Conservation (phyloP, 768 basidiomycete genomes). For the Guyanaporus albipodus region DNA sequence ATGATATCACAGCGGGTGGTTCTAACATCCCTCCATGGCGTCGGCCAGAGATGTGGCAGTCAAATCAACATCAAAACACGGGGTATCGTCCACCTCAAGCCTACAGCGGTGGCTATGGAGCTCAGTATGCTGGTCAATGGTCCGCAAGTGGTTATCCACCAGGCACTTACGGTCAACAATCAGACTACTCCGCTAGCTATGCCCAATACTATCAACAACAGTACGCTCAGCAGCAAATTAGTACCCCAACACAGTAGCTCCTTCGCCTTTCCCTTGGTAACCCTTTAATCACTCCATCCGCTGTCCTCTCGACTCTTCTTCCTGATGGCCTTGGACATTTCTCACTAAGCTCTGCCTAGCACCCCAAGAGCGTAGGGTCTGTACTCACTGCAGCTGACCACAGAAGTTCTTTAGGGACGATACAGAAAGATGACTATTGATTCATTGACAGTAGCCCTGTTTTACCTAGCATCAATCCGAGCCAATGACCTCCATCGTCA, state of each 20-base stretch:
- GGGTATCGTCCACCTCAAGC: constrained; percentile 69
- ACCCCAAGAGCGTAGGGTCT: constrained; percentile 25
- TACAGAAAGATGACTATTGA: constrained; percentile 26
- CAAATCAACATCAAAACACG: constrained; percentile 48
- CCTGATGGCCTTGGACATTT: constrained; percentile 12
- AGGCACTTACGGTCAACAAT: constrained; percentile 38
- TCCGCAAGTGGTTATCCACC: constrained; percentile 32
- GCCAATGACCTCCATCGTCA: constrained; percentile 6
- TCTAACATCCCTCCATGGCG: constrained; percentile 89
- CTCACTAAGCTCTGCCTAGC: constrained; percentile 21
- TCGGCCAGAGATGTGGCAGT: constrained; percentile 83
- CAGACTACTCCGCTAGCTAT: constrained; percentile 74
- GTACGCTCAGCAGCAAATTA: constrained; percentile 73
- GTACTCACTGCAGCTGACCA: constrained; percentile 36
- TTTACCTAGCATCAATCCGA: constrained; percentile 22
- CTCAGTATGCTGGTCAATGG: constrained; percentile 42
- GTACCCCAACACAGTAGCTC: constrained; percentile 35
- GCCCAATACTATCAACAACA: constrained; percentile 87
- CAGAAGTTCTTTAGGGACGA: constrained; percentile 30
- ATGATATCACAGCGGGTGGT: constrained; percentile 55
- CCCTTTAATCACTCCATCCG: constrained; percentile 19
- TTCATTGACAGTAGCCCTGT: constrained; percentile 26
- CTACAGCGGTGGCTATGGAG: constrained; percentile 47
- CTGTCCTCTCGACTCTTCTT: constrained; percentile 14
- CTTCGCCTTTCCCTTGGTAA: constrained; percentile 22